Evolutionary conservation across 2,329 filamentous ascomycete genomes (phyloP).

Genomic region (Zarea fungicola): DNA sequence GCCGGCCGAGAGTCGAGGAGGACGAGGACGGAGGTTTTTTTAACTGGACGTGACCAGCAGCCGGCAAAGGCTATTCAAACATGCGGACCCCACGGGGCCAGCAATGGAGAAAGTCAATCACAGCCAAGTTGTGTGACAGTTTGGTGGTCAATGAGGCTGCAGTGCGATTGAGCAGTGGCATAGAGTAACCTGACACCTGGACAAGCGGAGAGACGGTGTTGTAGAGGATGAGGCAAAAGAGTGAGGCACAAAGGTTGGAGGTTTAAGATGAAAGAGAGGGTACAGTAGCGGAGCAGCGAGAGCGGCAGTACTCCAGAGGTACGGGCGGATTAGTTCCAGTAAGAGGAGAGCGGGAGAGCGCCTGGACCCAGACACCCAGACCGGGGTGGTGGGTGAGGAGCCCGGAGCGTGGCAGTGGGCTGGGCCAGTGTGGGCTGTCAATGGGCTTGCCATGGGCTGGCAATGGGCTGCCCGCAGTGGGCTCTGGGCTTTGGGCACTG

Average conservation of each 20-base stretch:
- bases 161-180: background rate
- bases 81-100: slow-evolving; percentile 16
- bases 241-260: slow-evolving; percentile 8
- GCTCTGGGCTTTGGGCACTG: too few relatives aligned
- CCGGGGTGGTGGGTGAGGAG: too few relatives aligned
- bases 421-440: too few relatives aligned
- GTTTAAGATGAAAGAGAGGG: slow-evolving; percentile 4
- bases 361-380: background rate
- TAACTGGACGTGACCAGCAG: slow-evolving; percentile 1
- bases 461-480: too few relatives aligned
- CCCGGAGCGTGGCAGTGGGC: too few relatives aligned
- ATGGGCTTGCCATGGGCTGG: too few relatives aligned
- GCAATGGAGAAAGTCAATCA: slow-evolving; percentile 10
- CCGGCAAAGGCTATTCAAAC: slow-evolving; percentile 6
- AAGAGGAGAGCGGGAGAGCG: background rate
- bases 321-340: background rate
- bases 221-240: background rate
- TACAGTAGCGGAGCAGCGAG: background rate
- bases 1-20: slow-evolving; percentile 9
- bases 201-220: slow-evolving; percentile 2
- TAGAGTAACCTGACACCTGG: background rate
- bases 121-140: slow-evolving; percentile 1
- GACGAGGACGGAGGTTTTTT: background rate
- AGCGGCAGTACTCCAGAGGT: background rate
- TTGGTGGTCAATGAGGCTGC: slow-evolving; percentile 6